Evolutionary conservation across 176 grass and related monocot species (phyloP).

Genomic region (Hyparrhenia diplandra): DNA sequence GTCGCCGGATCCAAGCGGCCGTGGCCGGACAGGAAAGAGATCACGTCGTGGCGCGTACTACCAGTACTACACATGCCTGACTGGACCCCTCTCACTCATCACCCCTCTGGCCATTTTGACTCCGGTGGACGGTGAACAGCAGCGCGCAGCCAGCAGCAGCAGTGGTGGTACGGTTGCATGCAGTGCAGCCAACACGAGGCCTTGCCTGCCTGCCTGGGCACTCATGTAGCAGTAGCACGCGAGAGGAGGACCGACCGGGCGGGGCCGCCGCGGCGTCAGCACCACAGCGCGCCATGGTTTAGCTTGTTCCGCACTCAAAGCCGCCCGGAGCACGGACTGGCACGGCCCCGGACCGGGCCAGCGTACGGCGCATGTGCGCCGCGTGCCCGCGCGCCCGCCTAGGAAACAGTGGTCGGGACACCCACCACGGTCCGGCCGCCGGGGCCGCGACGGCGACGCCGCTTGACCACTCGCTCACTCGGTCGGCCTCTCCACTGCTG

Average conservation of each 20-base stretch:
- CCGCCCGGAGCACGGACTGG: not conserved
- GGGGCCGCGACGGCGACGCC: conserved; percentile 13
- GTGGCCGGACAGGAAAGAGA: not conserved
- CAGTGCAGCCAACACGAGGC: not conserved
- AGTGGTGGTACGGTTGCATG: no score
- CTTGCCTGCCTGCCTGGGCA: no score
- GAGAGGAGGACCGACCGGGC: not conserved
- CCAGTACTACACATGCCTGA: no score
- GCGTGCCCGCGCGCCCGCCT: not conserved
- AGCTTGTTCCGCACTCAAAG: conserved; percentile 40
- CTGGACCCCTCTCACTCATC: no score
- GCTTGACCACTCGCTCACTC: not conserved
- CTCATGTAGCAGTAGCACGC: no score
- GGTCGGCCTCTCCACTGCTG: no score
- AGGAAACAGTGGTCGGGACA: not conserved
- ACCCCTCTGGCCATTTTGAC: no score
- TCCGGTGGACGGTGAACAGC: not conserved
- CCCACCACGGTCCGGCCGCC: not conserved
- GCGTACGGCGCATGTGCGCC: not conserved
- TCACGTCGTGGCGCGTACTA: not conserved
- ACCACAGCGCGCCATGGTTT: not conserved
- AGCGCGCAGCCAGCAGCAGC: no score
- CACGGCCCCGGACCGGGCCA: not conserved
- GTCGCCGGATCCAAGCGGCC: not conserved
- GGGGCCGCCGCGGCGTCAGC: not conserved